These are phyloP conservation scores for Senecio squalidus DNA, from an alignment of 140 eudicot species.

Conservation along the genomic window DNA sequence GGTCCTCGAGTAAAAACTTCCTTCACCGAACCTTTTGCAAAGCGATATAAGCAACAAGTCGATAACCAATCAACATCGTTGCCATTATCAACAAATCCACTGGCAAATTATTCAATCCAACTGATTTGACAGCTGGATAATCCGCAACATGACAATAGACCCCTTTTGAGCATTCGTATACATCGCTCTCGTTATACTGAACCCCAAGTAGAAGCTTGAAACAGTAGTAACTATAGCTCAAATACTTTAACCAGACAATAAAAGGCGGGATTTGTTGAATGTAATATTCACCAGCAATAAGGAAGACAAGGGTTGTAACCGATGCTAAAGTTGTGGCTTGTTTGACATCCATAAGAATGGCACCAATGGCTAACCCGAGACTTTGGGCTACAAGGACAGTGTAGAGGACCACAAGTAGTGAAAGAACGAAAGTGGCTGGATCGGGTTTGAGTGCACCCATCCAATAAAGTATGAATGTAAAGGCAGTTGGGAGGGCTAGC, in stretches of 20 bases:
- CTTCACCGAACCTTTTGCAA: conserved; percentile 58
- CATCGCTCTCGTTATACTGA: conserved; percentile 61
- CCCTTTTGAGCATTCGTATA: conserved; percentile 71
- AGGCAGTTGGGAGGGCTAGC: conserved; percentile 92
- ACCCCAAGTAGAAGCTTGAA: conserved; percentile 90
- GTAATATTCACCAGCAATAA: conserved; percentile 96
- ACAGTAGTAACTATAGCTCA: conserved; percentile 91
- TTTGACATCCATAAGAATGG: conserved; percentile 85
- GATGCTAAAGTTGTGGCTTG: conserved; percentile 97
- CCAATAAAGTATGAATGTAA: conserved; percentile 86
- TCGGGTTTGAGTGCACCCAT: conserved; percentile 97
- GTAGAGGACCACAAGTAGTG: conserved; percentile 74
- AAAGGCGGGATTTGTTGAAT: conserved; percentile 80
- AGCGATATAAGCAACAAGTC: conserved; percentile 80
- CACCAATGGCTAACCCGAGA: conserved; percentile 87
- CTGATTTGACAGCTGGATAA: conserved; percentile 63
- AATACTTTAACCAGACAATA: conserved; percentile 81
- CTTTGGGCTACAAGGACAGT: conserved; percentile 92
- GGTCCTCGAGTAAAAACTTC: conserved; percentile 21
- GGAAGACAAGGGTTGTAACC: conserved; percentile 83
- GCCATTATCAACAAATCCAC: conserved; percentile 60
- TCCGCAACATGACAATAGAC: conserved; percentile 66
- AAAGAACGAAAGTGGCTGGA: conserved; percentile 66
- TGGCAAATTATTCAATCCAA: conserved; percentile 60
- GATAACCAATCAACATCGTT: conserved; percentile 78